Evolutionary conservation across 306 rosid species (phyloP), one percentile per base, ranked within the genome.

Genomic region (Quercus agrifolia): DNA sequence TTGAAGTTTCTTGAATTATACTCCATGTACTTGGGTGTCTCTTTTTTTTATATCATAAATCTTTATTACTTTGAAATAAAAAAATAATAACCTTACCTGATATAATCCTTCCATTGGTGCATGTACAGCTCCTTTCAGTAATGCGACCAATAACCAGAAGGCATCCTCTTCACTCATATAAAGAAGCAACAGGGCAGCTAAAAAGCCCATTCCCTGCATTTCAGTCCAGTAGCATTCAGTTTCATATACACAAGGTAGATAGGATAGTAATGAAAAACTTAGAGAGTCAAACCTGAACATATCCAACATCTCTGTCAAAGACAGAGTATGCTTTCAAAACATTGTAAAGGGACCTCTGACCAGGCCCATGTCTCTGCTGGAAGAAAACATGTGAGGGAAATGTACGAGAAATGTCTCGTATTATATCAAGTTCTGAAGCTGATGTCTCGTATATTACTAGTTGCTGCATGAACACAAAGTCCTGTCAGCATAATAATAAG

Each of bases 141-240:
- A 85, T 38, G 99, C 99, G 19, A 95, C 99, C 87, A 95, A 82
- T 76, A 95, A 82, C 99, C 99, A 95, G 85, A 95, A 95, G 12
- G 97, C 98, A 79, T 95, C 99, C 80, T 95, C 99, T 87, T 95
- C 99, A 46, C 99, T 91, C 99, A 95, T 95, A 77, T 95, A 95
- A 66, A 95, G 97, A 88, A 95, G 99, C 84, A 95, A 87, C 14
- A 95, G 89, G 77, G 97, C 99, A 0, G 99, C 99, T 82, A 95
- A 82, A 83, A 95, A 95, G 52, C 99, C 98, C 99, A 95, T 95
- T 56, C 99, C 99, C 99, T 94, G 90, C 80, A 94, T 17, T 88
- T 88, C 78, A 80, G 69, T 78, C 79, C 84, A 80, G 61, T 74
- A 76, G 51, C 77, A 74, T 73, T 79, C 25, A 72, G 69, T 75